Conservation (phyloP, 768 basidiomycete species). For the Podaxis sp. region DNA sequence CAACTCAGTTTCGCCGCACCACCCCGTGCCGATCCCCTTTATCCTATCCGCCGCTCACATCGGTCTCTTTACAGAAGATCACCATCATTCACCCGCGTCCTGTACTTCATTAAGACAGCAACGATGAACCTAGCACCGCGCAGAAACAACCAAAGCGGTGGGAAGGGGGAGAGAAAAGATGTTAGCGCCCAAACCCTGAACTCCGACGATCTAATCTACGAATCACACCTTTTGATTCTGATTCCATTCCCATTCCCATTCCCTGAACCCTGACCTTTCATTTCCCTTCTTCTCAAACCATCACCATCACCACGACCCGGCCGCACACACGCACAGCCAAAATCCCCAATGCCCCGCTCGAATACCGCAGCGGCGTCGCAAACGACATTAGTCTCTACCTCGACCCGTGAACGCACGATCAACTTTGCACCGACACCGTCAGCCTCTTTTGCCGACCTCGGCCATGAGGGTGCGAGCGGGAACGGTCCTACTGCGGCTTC, state of each 20-base stretch:
- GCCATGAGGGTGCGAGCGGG: neutral
- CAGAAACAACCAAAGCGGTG: too few species aligned
- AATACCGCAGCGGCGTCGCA: neutral
- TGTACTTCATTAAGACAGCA: too few species aligned
- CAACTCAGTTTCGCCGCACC: too few species aligned
- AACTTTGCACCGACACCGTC: constrained; percentile 12
- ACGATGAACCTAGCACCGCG: too few species aligned
- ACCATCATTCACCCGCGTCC: too few species aligned
- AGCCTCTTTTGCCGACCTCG: neutral
- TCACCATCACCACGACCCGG: neutral
- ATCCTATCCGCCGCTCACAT: too few species aligned
- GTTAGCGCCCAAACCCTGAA: neutral
- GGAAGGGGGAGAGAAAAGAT: too few species aligned
- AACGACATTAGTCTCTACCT: neutral
- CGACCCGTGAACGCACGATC: constrained; percentile 17
- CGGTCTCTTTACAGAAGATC: too few species aligned
- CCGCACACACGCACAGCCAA: too few species aligned
- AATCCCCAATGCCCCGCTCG: neutral
- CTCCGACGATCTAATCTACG: neutral
- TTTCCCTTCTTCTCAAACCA: neutral
- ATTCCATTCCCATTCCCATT: neutral
- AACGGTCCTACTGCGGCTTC: neutral
- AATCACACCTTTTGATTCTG: neutral
- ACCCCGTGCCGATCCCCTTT: too few species aligned
- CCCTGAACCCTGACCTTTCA: neutral